These are phyloP conservation scores for Botrytis fabae DNA, from an alignment of 2,329 filamentous ascomycete genomes.

Conservation along the genomic window DNA sequence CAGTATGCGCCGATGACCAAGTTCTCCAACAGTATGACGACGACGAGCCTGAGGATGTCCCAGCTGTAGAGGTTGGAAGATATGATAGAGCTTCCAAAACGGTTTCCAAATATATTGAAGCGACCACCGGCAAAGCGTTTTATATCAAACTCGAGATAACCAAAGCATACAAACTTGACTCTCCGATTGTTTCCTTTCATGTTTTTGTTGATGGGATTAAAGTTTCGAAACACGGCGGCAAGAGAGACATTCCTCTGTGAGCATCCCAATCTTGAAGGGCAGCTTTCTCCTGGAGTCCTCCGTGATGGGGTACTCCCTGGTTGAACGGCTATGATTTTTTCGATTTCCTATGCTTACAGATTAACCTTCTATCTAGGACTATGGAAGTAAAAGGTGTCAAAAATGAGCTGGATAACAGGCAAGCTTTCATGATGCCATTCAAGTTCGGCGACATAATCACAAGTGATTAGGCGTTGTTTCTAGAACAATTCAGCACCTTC, in stretches of 20 bases:
- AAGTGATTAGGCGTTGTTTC: neutral
- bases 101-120: constrained; percentile 15
- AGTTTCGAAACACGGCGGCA: rapidly evolving
- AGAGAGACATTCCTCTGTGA: neutral
- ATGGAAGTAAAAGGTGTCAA: rapidly evolving
- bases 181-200: rapidly evolving
- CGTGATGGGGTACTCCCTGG: neutral
- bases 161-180: neutral
- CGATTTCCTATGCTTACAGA: neutral
- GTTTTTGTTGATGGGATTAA: neutral
- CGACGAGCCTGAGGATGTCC: neutral
- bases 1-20: neutral
- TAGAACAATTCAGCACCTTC: neutral
- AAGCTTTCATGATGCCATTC: neutral
- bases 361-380: neutral
- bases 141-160: neutral
- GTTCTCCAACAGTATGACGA: constrained; percentile 19
- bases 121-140: neutral
- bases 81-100: constrained; percentile 13
- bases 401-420: neutral
- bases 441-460: neutral
- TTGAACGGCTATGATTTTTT: too few relatives aligned
- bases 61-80: neutral
- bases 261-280: neutral
- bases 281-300: neutral